Percentiles rank a stretch among this genome's conserved stretches.
Conservation (phyloP, 202 grass and related monocot genomes). For the Musa balbisiana region DNA sequence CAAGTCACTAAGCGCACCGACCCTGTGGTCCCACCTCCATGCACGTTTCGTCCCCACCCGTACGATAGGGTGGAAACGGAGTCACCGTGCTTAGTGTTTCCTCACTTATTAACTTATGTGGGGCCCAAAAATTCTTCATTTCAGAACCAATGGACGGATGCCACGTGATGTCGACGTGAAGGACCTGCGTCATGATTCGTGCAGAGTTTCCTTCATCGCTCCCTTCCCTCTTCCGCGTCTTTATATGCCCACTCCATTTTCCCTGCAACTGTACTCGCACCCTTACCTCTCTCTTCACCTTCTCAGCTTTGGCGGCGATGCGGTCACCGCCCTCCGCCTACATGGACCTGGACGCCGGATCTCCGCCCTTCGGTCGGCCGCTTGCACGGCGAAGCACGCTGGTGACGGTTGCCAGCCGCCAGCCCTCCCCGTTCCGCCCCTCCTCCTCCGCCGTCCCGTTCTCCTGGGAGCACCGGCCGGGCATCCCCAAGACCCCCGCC, state of each 20-base stretch:
- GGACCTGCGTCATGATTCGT: background rate
- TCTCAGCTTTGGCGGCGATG: background rate
- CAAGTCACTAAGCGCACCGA: no score
- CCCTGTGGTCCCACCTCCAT: no score
- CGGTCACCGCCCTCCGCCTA: background rate
- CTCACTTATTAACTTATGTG: no score
- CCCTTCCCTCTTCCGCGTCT: background rate
- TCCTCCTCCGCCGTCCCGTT: conserved; percentile 11
- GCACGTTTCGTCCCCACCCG: no score
- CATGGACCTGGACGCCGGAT: background rate
- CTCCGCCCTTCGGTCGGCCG: background rate
- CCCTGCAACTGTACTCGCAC: background rate
- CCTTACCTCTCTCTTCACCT: background rate
- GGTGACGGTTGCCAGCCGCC: background rate
- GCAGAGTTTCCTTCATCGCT: background rate
- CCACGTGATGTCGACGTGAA: no score
- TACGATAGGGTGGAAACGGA: no score
- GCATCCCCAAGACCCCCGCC: background rate
- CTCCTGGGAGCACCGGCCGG: conserved; percentile 16
- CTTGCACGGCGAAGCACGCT: background rate
- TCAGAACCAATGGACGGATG: background rate
- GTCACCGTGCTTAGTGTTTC: no score
- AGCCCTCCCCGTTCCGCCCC: background rate
- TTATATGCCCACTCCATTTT: background rate
- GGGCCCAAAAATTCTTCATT: background rate